Evolutionary conservation across 176 grass and related monocot species (phyloP), one percentile per base, ranked within the genome.

Genomic region (Hordeum marinum): DNA sequence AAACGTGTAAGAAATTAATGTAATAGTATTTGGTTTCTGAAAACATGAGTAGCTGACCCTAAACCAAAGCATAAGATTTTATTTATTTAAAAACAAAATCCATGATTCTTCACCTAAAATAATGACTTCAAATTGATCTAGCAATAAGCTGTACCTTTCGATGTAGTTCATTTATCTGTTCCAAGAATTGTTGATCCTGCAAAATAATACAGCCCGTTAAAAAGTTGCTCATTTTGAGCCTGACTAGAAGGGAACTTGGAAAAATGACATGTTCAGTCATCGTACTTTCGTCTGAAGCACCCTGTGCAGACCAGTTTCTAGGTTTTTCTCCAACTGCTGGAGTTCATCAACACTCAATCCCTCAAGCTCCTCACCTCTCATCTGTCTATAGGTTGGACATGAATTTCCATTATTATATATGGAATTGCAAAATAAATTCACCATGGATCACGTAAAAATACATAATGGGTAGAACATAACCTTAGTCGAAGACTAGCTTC

Each of bases 291-390:
- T 99, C 50, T 91, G 83, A 86, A 96, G 84, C n/a, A 99, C 90
- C 68, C 72, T 89, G 26, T 82, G 86, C 37, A 99, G 82, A 84
- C 96, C 90, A 70, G 81, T 37, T 87, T 99, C 96, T 9, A 99
- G 86, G 34, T 86, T 92, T 82, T 90, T 99, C 84, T 99, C 96
- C 43, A 96, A 65, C 82, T 89, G 88, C 71, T 92, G 93, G 57
- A 99, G 93, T 83, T 99, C 93, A 80, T 90, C 91, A 63, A 99
- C 27, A 82, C 64, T 90, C 55, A 96, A 87, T 31, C 83, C 86
- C 72, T 99, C 93, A 72, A 99, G 93, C 66, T 90, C 96, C 90
- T 99, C 96, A 27, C 96, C 96, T 92, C 90, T 92, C 96, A 99
- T 99, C 72, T 96, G 96, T 79, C 96, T 99, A 58, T 69, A 76